Conservation (phyloP, 1,139 yeast genomes). For the Diutina sp. region DNA sequence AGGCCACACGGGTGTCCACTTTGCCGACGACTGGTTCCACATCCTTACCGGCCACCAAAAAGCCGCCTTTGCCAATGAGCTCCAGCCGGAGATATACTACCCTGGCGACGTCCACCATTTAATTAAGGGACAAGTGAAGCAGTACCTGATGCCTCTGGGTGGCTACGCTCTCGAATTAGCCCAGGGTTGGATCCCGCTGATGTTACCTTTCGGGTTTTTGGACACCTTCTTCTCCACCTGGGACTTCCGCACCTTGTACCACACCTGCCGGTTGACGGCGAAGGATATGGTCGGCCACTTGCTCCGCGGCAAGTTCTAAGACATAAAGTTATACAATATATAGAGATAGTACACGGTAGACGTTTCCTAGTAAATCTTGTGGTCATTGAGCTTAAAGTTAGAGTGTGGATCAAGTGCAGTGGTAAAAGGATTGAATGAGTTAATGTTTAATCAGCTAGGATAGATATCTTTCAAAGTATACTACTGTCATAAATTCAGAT, state of each 20-base stretch:
- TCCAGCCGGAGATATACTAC: conserved; percentile 48
- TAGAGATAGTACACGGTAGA: background rate
- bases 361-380: no score
- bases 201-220: conserved; percentile 91
- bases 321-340: background rate
- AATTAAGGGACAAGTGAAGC: conserved; percentile 60
- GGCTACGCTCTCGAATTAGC: conserved; percentile 89
- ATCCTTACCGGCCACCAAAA: conserved; percentile 68
- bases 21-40: conserved; percentile 93
- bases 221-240: conserved; percentile 72
- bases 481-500: no score
- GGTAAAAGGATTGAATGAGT: no score
- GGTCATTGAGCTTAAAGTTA: background rate
- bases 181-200: conserved; percentile 97
- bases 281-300: conserved; percentile 64
- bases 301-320: conserved; percentile 49
- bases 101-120: conserved; percentile 84
- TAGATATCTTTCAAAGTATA: no score
- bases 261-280: conserved; percentile 66
- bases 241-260: conserved; percentile 55
- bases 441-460: no score
- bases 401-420: no score
- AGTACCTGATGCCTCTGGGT: conserved; percentile 73
- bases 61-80: conserved; percentile 56
- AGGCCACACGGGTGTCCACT: conserved; percentile 92